Conservation (phyloP, 2,329 filamentous ascomycete species). For the Cladosporium phlei region DNA sequence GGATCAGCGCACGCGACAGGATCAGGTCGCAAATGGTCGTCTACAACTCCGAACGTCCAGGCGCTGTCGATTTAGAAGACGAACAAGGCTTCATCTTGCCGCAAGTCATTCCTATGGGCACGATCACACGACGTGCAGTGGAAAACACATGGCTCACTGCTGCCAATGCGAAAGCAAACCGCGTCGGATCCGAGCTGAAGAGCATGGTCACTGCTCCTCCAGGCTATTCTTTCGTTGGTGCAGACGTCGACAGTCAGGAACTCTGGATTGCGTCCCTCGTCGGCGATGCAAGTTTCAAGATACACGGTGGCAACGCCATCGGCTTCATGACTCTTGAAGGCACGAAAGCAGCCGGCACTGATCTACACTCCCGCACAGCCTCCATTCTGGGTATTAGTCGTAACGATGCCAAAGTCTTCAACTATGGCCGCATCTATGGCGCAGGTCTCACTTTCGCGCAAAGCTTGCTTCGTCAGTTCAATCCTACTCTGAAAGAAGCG, state of each 20-base stretch:
- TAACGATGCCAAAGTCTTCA: conserved; percentile 96
- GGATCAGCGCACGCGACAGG: conserved; percentile 91
- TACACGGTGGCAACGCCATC: conserved; percentile 94
- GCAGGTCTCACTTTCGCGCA: conserved; percentile 91
- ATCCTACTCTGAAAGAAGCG: conserved; percentile 72
- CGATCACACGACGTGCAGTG: conserved; percentile 86
- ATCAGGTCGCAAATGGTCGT: conserved; percentile 96
- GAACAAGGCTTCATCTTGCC: conserved; percentile 81
- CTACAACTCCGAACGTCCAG: conserved; percentile 61
- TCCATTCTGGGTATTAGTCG: conserved; percentile 87
- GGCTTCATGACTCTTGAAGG: conserved; percentile 99
- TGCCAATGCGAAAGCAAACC: conserved; percentile 92
- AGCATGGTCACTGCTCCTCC: conserved; percentile 90
- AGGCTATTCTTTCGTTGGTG: conserved; percentile 90
- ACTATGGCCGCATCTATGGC: conserved; percentile 98
- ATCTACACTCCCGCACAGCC: conserved; percentile 90
- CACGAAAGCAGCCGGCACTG: conserved; percentile 87
- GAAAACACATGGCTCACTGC: conserved; percentile 99
- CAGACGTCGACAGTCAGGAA: conserved; percentile 95
- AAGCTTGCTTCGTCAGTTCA: conserved; percentile 87
- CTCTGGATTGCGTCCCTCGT: conserved; percentile 96
- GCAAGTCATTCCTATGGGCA: conserved; percentile 97
- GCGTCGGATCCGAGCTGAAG: conserved; percentile 94
- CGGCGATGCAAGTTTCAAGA: conserved; percentile 87
- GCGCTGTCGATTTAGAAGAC: conserved; percentile 25